Evolutionary conservation across 2,329 filamentous ascomycete genomes (phyloP).

Genomic region (Hirsutella minnesotensis): DNA sequence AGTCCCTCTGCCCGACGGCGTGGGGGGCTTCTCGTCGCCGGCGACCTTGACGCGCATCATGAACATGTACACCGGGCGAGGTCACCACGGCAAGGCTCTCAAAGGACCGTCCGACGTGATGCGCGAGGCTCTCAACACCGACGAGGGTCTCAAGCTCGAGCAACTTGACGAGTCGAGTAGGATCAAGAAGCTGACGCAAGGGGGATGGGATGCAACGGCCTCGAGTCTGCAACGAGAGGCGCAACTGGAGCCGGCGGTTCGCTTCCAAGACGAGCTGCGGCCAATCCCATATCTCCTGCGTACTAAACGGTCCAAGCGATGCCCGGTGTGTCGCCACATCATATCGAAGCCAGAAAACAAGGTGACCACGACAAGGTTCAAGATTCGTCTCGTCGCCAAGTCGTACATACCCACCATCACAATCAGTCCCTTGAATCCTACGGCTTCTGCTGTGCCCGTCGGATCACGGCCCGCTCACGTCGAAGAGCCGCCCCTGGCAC

Average conservation of each 20-base stretch:
- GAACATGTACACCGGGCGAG: slow-evolving; percentile 69
- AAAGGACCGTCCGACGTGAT: slow-evolving; percentile 60
- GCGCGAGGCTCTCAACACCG: slow-evolving; percentile 61
- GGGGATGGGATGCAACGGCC: slow-evolving; percentile 53
- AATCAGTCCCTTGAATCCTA: slow-evolving; percentile 49
- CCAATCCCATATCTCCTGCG: slow-evolving; percentile 74
- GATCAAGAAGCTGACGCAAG: slow-evolving; percentile 45
- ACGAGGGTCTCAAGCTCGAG: slow-evolving; percentile 60
- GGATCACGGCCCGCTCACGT: slow-evolving; percentile 18
- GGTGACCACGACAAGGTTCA: slow-evolving; percentile 77
- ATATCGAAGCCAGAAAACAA: slow-evolving; percentile 91
- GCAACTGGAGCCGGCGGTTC: slow-evolving; percentile 38
- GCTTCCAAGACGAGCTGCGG: slow-evolving; percentile 62
- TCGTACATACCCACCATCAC: slow-evolving; percentile 79
- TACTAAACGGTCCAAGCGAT: slow-evolving; percentile 89
- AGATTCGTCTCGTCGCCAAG: slow-evolving; percentile 79
- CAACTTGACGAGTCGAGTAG: slow-evolving; percentile 48
- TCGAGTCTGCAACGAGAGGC: slow-evolving; percentile 34
- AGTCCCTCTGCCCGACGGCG: slow-evolving; percentile 22
- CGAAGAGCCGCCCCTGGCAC: slow-evolving; percentile 31
- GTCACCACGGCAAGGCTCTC: slow-evolving; percentile 49
- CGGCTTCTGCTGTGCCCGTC: slow-evolving; percentile 20
- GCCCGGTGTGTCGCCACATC: slow-evolving; percentile 85
- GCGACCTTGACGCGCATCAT: slow-evolving; percentile 79
- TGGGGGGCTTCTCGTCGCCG: slow-evolving; percentile 56